phyloP scores from a whole-genome alignment of 1,139 yeast species.

The Yamadazyma sp. region DNA sequence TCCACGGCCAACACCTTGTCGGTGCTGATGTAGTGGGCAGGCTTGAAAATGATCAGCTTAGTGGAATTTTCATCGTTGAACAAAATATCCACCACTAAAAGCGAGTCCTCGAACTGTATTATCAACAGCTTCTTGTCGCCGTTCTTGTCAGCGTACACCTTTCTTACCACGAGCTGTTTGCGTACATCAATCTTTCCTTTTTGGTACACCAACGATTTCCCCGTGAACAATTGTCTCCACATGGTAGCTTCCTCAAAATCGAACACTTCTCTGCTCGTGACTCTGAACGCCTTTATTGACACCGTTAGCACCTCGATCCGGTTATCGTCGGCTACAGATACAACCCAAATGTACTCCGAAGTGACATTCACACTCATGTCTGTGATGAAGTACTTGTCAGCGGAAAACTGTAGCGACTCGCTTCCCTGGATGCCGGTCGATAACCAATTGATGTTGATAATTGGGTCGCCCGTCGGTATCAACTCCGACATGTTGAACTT shows the following conservation, averaged over 20 bases:
- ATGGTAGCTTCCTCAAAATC: conserved; percentile 4
- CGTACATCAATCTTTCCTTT: conserved; percentile 1
- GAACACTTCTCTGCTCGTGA: conserved; percentile 11
- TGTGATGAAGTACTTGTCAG: conserved; percentile 10
- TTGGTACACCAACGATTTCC: conserved; percentile 9
- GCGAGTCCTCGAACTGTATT: conserved; percentile 12
- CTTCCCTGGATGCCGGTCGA: conserved; percentile 18
- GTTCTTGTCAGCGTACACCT: conserved; percentile 1
- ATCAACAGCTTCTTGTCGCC: conserved; percentile 6
- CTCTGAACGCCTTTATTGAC: conserved; percentile 20
- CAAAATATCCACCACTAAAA: conserved; percentile 12
- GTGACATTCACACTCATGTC: conserved; percentile 9
- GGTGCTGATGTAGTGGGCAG: conserved; percentile 12
- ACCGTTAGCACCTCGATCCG: conserved; percentile 19
- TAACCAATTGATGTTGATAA: conserved; percentile 20
- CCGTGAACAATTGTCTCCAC: conserved; percentile 15
- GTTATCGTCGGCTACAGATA: conserved; percentile 10
- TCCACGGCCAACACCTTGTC: conserved; percentile 6
- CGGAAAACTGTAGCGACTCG: conserved; percentile 10
- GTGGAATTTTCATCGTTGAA: conserved; percentile 9
- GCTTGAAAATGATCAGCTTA: conserved; percentile 12
- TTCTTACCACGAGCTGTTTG: conserved; percentile 2
- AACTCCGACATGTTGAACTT: conserved; percentile 11
- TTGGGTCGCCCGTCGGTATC: conserved; percentile 19
- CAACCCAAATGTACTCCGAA: conserved; percentile 19